Conservation (phyloP, 768 basidiomycete genomes). For the Inosperma sp. region DNA sequence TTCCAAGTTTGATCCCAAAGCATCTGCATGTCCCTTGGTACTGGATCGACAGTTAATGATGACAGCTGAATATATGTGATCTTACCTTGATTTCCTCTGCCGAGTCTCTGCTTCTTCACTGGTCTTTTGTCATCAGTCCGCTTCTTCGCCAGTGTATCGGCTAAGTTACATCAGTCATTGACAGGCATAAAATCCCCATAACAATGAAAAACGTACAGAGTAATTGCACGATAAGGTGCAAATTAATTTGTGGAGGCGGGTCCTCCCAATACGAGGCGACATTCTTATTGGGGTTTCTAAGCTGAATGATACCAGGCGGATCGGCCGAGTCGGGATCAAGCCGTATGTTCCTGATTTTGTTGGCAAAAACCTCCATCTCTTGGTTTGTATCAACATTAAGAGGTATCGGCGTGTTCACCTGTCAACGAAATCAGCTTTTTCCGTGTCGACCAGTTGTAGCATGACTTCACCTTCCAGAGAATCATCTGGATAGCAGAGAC, state of each 20-base stretch:
- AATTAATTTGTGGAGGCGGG: background rate
- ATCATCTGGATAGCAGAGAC: background rate
- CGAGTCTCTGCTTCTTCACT: too few species aligned
- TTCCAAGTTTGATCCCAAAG: too few species aligned
- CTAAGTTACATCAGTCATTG: too few species aligned
- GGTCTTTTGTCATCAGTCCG: too few species aligned
- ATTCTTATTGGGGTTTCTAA: background rate
- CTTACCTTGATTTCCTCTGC: too few species aligned
- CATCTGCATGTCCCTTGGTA: too few species aligned
- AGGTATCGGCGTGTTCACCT: background rate
- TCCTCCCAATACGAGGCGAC: background rate
- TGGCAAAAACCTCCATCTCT: background rate
- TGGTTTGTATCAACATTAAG: background rate
- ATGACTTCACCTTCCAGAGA: background rate
- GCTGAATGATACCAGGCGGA: background rate
- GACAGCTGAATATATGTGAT: too few species aligned
- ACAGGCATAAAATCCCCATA: too few species aligned
- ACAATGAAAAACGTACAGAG: background rate
- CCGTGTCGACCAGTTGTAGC: background rate
- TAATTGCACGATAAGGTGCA: background rate
- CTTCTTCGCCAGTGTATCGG: too few species aligned
- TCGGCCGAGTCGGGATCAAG: background rate
- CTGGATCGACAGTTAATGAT: too few species aligned
- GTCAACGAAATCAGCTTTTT: background rate
- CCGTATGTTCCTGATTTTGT: background rate